Base-by-base conservation (phyloP, 495 filamentous ascomycete genomes). In the Chaetomium tenue region DNA sequence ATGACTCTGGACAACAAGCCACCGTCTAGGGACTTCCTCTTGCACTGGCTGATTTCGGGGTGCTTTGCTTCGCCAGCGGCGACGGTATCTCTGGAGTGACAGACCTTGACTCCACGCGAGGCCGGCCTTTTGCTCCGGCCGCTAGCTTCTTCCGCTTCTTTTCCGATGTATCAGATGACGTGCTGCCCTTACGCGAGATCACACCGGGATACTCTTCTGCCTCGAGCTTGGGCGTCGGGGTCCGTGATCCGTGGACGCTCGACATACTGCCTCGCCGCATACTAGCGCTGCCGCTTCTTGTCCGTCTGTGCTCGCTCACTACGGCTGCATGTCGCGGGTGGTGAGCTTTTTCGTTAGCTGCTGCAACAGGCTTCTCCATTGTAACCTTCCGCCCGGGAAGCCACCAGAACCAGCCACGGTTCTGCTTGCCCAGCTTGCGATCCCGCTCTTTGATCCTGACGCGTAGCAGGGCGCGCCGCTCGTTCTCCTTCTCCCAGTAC, bases 401-500 rank as follows among this genome's bases (percentile, higher is more conserved):
- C 89, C 92, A 92, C 89, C 89, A 91, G 44, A 91, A 77, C 91
- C 91, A 94, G 26, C 88, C 85, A n/a, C 89, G 83, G 51, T 89
- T 81, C 61, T 86, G 76, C 66, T 82, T 83, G 8, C 89, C 88
- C 30, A 89, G 71, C 61, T 87, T 85, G 37, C 83, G 82, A 66
- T 91, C 85, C 6, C 83, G 83, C 63, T 85, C 82, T 56, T 84
- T 82, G 25, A 94, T 72, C 69, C 88, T 88, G 54, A 84, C 78
- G 50, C 91, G 84, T 44, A 97, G 77, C 53, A 89, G 74, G 6
- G 87, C 83, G 16, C 94, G 90, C 4, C 91, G 85, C 76, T 94
- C 92, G 69, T 98, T 98, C 75, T 98, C 95, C 64, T 86, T 88
- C 68, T 97, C 94, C 94, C 94, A 98, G 72, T 96, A 98, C 63